Conservation (phyloP, 768 basidiomycete species). For the Fomitopsis pulvina region DNA sequence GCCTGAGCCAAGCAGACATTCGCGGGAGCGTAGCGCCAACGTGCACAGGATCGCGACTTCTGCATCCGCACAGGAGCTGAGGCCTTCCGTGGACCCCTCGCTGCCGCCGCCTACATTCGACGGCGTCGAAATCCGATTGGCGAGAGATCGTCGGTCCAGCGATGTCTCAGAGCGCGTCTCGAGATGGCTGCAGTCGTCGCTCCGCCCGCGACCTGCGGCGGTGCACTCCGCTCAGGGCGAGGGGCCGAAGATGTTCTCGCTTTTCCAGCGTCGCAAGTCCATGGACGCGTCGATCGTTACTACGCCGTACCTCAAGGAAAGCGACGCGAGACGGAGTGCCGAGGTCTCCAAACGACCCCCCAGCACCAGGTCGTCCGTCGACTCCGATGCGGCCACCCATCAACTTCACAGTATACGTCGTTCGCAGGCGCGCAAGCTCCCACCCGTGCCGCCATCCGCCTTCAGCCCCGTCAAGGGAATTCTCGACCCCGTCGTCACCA, state of each 20-base stretch:
- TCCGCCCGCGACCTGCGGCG: neutral
- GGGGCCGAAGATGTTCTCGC: neutral
- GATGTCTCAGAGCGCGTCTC: conserved; percentile 10
- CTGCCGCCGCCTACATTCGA: neutral
- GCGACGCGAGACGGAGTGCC: neutral
- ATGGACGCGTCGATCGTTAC: neutral
- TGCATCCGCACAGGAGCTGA: neutral
- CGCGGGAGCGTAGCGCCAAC: too few relatives aligned
- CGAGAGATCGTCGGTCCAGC: conserved; percentile 7
- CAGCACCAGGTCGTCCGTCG: neutral
- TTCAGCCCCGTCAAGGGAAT: conserved; percentile 11
- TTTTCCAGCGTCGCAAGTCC: neutral
- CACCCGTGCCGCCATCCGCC: conserved; percentile 5
- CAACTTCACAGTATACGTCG: neutral
- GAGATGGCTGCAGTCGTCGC: conserved; percentile 10
- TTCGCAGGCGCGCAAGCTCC: neutral
- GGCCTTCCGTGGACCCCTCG: neutral
- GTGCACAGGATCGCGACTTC: neutral
- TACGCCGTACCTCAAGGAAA: neutral
- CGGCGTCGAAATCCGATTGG: neutral
- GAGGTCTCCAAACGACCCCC: neutral
- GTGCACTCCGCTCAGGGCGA: neutral
- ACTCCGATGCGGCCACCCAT: neutral
- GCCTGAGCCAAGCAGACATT: too few relatives aligned
- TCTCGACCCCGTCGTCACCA: conserved; percentile 8